Evolutionary conservation across 2,329 filamentous ascomycete genomes (phyloP).

Genomic region (Domatiomyces globalis): DNA sequence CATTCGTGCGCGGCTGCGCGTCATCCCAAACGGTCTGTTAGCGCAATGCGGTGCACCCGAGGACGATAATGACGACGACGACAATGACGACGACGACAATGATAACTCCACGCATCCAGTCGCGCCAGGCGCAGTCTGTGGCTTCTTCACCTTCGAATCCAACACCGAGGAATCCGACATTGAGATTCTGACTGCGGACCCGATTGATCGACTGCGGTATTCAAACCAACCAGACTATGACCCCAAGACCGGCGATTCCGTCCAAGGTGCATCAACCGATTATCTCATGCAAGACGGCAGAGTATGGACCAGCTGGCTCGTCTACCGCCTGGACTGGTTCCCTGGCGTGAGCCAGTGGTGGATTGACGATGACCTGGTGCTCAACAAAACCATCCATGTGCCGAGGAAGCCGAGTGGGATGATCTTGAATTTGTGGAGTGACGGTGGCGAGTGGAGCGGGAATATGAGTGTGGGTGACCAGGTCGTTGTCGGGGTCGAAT

Average conservation of each 20-base stretch:
- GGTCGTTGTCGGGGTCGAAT: slow-evolving; percentile 28
- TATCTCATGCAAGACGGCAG: slow-evolving; percentile 18
- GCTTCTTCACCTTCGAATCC: slow-evolving; percentile 38
- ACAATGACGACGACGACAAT: not conserved
- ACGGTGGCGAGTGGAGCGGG: slow-evolving; percentile 29
- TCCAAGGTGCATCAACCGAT: slow-evolving; percentile 23
- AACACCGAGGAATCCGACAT: slow-evolving; percentile 38
- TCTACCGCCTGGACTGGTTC: slow-evolving; percentile 31
- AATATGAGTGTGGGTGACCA: slow-evolving; percentile 26
- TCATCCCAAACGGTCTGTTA: slow-evolving; percentile 20
- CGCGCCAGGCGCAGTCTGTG: slow-evolving; percentile 34
- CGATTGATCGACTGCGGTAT: slow-evolving; percentile 29
- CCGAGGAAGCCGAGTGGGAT: slow-evolving; percentile 26
- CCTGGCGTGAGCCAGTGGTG: slow-evolving; percentile 25
- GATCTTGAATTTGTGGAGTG: slow-evolving; percentile 31
- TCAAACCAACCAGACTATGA: slow-evolving; percentile 32
- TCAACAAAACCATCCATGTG: slow-evolving; percentile 24
- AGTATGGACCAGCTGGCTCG: slow-evolving; percentile 29
- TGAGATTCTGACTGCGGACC: slow-evolving; percentile 38
- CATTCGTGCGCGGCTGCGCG: slow-evolving; percentile 33
- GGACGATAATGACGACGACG: not conserved
- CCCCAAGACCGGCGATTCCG: slow-evolving; percentile 20
- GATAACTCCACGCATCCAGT: slow-evolving; percentile 18
- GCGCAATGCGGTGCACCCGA: slow-evolving; percentile 1
- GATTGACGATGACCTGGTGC: slow-evolving; percentile 21